A percentile compares a stretch with the other conserved stretches of the same genome.
Evolutionary conservation across 1,139 yeast genomes (phyloP).

Genomic region (Sugiyamaella sp.): DNA sequence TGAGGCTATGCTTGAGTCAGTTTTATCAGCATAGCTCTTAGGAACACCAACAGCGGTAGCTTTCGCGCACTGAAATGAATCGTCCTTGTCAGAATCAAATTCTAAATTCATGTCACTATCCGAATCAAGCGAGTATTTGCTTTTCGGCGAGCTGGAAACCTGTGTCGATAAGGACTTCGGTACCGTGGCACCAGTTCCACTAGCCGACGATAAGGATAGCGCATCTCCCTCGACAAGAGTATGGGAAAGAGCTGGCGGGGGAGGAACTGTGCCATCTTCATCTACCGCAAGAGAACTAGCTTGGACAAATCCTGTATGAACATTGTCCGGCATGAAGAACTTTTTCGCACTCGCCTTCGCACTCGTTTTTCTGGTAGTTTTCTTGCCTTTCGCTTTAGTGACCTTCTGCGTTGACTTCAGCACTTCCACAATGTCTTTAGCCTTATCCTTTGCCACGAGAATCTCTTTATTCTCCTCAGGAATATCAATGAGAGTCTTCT

Average conservation of each 20-base stretch:
- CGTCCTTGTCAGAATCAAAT: neutral
- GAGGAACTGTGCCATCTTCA: slow-evolving; percentile 6
- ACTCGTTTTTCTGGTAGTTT: no score
- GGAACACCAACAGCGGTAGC: no score
- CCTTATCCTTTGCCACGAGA: slow-evolving; percentile 49
- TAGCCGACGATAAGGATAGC: neutral
- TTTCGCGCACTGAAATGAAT: no score
- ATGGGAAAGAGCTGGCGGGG: neutral
- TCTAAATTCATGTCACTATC: neutral
- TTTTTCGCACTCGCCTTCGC: slow-evolving; percentile 43
- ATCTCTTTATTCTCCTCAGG: slow-evolving; percentile 70
- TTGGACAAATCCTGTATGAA: slow-evolving; percentile 64
- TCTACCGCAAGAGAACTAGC: slow-evolving; percentile 45
- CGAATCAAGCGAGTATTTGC: neutral
- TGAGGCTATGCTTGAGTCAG: no score
- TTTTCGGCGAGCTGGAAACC: neutral
- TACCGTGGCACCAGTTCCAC: no score
- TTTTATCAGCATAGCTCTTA: no score
- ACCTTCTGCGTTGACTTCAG: slow-evolving; percentile 33
- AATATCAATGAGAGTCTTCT: slow-evolving; percentile 59
- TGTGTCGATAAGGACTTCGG: neutral
- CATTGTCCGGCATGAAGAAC: slow-evolving; percentile 82
- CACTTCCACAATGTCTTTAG: slow-evolving; percentile 69
- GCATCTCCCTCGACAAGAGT: neutral
- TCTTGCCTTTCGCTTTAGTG: slow-evolving; percentile 27